A percentile compares a stretch with the other conserved stretches of the same genome.
Evolutionary conservation across 495 filamentous ascomycete species (phyloP).

Genomic region (Xylaria cubensis): DNA sequence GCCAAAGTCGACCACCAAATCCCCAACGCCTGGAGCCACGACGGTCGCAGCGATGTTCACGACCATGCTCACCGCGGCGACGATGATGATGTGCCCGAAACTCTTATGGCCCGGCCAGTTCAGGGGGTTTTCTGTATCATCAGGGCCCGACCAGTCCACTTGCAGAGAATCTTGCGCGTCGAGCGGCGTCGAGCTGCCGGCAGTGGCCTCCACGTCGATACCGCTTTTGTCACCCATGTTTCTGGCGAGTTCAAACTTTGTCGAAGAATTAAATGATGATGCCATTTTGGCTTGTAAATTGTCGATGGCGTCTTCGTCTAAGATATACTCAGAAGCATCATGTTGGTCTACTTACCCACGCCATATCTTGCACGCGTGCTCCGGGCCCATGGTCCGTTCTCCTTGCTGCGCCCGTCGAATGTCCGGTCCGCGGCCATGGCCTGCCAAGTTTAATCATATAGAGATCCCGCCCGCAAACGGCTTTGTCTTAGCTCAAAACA

Average conservation of each 20-base stretch:
- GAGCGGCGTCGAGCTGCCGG: not conserved
- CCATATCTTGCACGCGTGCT: no score
- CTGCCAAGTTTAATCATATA: no score
- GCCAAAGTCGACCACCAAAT: conserved; percentile 58
- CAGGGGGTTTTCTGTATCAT: conserved; percentile 59
- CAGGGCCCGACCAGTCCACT: conserved; percentile 57
- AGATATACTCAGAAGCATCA: conserved; percentile 9
- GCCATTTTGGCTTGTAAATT: not conserved
- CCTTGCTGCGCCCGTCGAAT: no score
- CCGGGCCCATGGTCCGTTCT: not conserved
- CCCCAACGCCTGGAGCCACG: conserved; percentile 59
- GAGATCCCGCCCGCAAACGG: not conserved
- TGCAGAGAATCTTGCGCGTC: not conserved
- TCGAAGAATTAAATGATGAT: not conserved
- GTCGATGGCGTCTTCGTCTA: no score
- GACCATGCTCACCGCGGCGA: not conserved
- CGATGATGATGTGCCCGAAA: conserved; percentile 33
- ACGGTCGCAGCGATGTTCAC: conserved; percentile 44
- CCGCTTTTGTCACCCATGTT: not conserved
- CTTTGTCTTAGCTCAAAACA: not conserved
- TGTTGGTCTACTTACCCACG: no score
- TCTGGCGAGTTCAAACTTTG: not conserved
- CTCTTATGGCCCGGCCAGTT: conserved; percentile 55
- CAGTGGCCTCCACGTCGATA: not conserved
- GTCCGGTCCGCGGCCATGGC: no score